Base-by-base conservation (phyloP, 257 asterid genomes). In the Solanum dulcamara region DNA sequence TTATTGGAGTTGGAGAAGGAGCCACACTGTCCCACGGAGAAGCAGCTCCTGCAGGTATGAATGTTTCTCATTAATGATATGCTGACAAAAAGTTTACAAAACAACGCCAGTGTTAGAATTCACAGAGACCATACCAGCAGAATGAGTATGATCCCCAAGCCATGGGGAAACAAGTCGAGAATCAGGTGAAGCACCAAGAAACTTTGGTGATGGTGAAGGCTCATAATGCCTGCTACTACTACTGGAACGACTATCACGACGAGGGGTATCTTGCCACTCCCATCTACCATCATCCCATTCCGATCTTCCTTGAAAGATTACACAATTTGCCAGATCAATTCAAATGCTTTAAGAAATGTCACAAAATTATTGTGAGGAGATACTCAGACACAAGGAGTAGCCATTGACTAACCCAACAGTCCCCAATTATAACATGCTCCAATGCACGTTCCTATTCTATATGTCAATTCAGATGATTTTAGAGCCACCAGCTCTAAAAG, bases 281-380 rank as follows among this genome's bases (percentile, higher is more conserved):
- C 98, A 95, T 85, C 92, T 91, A 81, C 98, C 98, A 87, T 97
- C 98, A 89, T 97, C 98, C 99, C 99, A 97, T 60, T 95, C 95
- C 88, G 98, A 95, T 89, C 94, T 93, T 72, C 92, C 99, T 67
- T 95, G 91, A 87, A 90, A 83, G 77, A 38, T 50, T 15, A 32
- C 57, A 66, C 60, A 35, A 84, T 70, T 66, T 87, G 26, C 64
- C 44, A 79, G 83, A 17, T 75, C 38, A 64, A 57, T 26, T 35
- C 40, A 80, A 84, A 85, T 80, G 81, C 87, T 85, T 85, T 46
- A 48, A 17, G 28, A 79, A 46, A 79, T 28, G 60, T 79, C 83
- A 79, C 28, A 79, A 48, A 79, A 28, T 30, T 30, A 48, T 4
- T 18, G 79, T 20, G 28, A 33, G 79, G 28, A 68, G 42, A 33